phyloP scores from a whole-genome alignment of 108 stramenopile species.

The Chaetoceros muelleri region DNA sequence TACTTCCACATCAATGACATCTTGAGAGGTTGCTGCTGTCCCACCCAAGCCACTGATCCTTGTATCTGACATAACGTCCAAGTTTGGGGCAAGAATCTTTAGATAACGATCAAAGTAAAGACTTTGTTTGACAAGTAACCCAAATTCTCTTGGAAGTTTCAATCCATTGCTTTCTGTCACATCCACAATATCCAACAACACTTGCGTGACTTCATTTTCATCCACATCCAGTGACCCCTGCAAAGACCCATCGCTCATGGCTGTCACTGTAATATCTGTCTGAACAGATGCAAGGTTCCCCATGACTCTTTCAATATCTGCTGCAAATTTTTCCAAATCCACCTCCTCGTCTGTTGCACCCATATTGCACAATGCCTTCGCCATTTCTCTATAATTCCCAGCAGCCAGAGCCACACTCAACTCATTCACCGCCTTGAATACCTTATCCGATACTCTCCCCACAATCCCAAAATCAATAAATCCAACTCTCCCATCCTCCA shows the following conservation, averaged over 20 bases:
- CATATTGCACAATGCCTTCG: constrained; percentile 77
- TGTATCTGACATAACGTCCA: constrained; percentile 74
- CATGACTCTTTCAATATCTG: constrained; percentile 82
- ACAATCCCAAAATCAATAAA: constrained; percentile 98
- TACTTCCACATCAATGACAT: not conserved
- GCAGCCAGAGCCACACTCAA: constrained; percentile 61
- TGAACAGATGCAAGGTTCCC: constrained; percentile 50
- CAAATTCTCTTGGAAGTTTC: constrained; percentile 93
- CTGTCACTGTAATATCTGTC: constrained; percentile 59
- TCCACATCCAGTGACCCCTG: constrained; percentile 52
- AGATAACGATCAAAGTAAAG: constrained; percentile 96
- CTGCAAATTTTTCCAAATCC: constrained; percentile 71
- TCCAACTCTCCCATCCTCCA: constrained; percentile 87
- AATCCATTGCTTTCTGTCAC: constrained; percentile 90
- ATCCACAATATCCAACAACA: constrained; percentile 80
- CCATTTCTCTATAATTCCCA: constrained; percentile 80
- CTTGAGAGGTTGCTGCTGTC: not conserved
- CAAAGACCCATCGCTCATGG: constrained; percentile 34
- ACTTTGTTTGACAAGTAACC: constrained; percentile 92
- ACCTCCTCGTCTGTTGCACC: constrained; percentile 86
- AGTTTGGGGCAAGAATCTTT: constrained; percentile 85
- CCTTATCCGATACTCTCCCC: constrained; percentile 79
- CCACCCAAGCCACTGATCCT: constrained; percentile 20
- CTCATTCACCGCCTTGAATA: constrained; percentile 79
- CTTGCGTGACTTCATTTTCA: constrained; percentile 79